Percentiles rank a stretch among this genome's conserved stretches.
Conservation (phyloP, 805 yeast genomes). For the Gaillardinia entomophila region DNA sequence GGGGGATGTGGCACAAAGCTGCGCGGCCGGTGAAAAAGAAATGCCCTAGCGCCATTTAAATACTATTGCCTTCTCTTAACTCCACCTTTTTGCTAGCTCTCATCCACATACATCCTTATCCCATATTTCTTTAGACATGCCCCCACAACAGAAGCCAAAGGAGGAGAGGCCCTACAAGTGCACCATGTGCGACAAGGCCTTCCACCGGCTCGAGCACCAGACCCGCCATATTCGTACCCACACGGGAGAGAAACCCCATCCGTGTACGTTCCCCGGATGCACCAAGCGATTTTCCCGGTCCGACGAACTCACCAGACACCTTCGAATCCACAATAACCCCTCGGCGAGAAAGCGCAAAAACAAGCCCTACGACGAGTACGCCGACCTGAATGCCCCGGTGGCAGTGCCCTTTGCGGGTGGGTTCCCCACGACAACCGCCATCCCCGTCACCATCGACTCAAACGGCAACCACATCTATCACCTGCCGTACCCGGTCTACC, state of each 20-base stretch:
- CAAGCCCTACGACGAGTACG: neutral
- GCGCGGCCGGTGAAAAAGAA: neutral
- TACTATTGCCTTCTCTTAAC: no score
- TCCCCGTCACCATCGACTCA: conserved; percentile 26
- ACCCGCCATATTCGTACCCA: conserved; percentile 76
- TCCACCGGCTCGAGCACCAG: conserved; percentile 72
- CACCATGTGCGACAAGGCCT: conserved; percentile 68
- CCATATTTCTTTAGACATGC: neutral
- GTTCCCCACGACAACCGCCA: conserved; percentile 5
- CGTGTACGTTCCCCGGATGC: conserved; percentile 69
- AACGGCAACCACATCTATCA: conserved; percentile 27
- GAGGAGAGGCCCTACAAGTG: conserved; percentile 60
- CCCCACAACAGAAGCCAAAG: neutral
- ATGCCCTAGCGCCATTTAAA: no score
- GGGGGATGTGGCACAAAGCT: neutral
- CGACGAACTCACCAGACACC: conserved; percentile 71
- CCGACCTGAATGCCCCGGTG: neutral
- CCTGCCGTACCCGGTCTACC: conserved; percentile 32
- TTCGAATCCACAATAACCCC: conserved; percentile 68
- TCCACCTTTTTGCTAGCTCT: no score
- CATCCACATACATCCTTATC: no score
- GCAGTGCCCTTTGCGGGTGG: neutral
- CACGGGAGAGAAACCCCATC: conserved; percentile 78
- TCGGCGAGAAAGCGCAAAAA: conserved; percentile 58
- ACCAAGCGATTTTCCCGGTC: conserved; percentile 61